These are phyloP conservation scores for Eudorina sp. DNA, from an alignment of 139 green algal species.

Conservation along the genomic window DNA sequence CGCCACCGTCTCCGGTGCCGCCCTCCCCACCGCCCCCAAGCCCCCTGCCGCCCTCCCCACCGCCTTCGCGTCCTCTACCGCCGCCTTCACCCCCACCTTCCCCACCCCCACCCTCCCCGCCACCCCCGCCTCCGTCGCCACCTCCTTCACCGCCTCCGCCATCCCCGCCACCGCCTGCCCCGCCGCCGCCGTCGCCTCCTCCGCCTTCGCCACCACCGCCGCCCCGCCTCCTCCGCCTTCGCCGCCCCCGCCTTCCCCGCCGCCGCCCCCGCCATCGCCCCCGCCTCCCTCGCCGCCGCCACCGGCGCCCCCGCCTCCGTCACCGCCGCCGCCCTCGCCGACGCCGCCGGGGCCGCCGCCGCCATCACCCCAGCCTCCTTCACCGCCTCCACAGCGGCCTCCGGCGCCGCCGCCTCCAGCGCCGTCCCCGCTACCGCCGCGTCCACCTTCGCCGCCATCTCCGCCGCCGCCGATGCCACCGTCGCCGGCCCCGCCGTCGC, in stretches of 20 bases:
- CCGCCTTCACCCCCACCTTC: background rate
- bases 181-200: background rate
- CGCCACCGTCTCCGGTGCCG: background rate
- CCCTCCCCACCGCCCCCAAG: background rate
- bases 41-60: background rate
- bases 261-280: background rate
- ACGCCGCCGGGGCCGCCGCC: background rate
- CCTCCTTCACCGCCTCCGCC: background rate
- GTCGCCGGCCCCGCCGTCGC: background rate
- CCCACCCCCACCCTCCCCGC: background rate
- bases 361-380: background rate
- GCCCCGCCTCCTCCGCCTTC: background rate
- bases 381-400: background rate
- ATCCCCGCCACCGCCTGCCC: background rate
- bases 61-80: background rate
- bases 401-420: background rate
- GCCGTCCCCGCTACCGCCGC: background rate
- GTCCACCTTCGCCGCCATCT: background rate
- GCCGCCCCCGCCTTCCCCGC: background rate
- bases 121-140: background rate
- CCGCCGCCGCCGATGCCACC: background rate
- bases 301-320: background rate
- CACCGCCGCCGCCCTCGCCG: background rate
- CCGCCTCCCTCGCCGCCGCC: background rate
- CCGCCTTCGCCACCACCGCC: background rate